These are phyloP conservation scores for Desmodesmus armatus DNA, from an alignment of 139 green algal genomes.

Conservation along the genomic window DNA sequence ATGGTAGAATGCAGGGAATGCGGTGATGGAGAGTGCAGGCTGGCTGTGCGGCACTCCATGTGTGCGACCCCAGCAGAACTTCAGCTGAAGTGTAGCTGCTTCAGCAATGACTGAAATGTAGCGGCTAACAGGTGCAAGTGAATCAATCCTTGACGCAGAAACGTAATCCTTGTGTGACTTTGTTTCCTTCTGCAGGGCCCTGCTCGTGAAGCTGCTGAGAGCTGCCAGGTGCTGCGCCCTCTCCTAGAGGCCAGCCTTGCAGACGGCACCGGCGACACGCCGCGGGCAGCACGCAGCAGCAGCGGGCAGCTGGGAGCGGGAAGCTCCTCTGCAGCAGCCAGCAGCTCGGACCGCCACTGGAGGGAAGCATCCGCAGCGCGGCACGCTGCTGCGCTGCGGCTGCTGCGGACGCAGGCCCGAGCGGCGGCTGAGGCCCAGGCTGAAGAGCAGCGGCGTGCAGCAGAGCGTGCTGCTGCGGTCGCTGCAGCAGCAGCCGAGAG, in stretches of 20 bases:
- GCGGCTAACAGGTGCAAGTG: no score
- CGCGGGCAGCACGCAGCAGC: background rate
- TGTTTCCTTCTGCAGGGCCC: no score
- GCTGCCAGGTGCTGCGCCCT: conserved; percentile 14
- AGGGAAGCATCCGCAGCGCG: background rate
- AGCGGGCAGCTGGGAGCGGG: background rate
- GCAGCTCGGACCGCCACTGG: background rate
- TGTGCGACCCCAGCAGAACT: no score
- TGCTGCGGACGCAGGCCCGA: conserved; percentile 13
- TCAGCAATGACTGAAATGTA: no score
- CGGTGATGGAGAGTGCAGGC: no score
- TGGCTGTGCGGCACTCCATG: no score
- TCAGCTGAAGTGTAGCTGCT: no score
- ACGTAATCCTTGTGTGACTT: no score
- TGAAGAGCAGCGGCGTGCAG: background rate
- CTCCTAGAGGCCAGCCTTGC: conserved; percentile 4
- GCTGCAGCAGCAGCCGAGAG: background rate
- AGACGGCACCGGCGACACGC: background rate
- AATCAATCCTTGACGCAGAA: background rate
- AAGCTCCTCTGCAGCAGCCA: background rate
- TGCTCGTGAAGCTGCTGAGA: background rate
- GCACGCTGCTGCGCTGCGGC: conserved; percentile 6
- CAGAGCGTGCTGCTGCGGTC: background rate
- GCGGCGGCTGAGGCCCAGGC: background rate
- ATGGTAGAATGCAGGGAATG: background rate